Conservation (phyloP, 345 rosid genomes). For the Hevea brasiliensis region DNA sequence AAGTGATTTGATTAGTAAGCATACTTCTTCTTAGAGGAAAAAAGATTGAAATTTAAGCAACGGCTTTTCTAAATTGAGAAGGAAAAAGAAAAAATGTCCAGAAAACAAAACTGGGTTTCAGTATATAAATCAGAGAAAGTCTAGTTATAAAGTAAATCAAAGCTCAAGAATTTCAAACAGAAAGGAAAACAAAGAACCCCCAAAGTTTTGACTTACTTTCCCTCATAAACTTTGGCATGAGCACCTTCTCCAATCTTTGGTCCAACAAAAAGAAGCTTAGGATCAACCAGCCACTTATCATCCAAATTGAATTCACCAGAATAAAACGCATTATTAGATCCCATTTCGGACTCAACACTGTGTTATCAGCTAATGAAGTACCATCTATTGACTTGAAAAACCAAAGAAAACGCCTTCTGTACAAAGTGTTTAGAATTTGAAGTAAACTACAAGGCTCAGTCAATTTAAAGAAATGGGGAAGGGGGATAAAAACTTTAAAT, state of each 20-base stretch:
- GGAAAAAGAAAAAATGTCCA: background rate
- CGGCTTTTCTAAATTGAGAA: background rate
- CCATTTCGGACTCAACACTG: slow-evolving; percentile 47
- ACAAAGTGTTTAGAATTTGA: background rate
- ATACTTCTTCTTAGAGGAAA: background rate
- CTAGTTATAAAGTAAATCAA: slow-evolving; percentile 13
- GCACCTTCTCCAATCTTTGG: slow-evolving; percentile 99
- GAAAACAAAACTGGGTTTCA: background rate
- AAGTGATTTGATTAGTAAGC: background rate
- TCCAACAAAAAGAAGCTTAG: slow-evolving; percentile 88
- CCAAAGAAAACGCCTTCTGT: background rate
- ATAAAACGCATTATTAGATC: slow-evolving; percentile 73
- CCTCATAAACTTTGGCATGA: slow-evolving; percentile 98
- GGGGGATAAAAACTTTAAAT: slow-evolving; percentile 7
- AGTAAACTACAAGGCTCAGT: slow-evolving; percentile 7
- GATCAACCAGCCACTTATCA: slow-evolving; percentile 84
- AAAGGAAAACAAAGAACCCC: background rate
- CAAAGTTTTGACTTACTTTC: slow-evolving; percentile 70
- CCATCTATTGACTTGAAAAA: slow-evolving; percentile 28
- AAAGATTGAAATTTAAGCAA: background rate
- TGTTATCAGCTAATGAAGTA: slow-evolving; percentile 4
- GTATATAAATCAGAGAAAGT: background rate
- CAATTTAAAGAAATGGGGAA: slow-evolving; percentile 22
- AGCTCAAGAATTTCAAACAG: background rate
- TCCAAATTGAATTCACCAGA: slow-evolving; percentile 66